Evolutionary conservation across 2,329 filamentous ascomycete species (phyloP).

Genomic region (Penicillium sp.): DNA sequence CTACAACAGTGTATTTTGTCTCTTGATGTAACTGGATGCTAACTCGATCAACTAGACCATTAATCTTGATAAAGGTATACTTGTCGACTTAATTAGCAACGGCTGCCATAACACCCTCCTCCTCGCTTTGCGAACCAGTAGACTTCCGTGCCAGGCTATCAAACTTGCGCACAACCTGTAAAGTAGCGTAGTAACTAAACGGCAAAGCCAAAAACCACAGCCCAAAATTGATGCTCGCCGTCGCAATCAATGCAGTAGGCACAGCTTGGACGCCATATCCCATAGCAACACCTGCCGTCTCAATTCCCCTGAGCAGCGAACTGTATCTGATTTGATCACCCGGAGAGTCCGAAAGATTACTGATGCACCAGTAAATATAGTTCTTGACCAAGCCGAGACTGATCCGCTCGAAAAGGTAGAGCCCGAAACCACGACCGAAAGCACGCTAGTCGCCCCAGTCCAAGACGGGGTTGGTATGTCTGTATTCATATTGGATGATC

Average conservation of each 20-base stretch:
- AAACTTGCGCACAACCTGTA: conserved; percentile 51
- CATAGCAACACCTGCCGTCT: background rate
- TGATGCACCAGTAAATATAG: conserved; percentile 57
- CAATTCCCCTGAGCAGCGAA: background rate
- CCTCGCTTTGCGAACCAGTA: background rate
- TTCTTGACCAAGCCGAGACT: conserved; percentile 52
- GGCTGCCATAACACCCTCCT: background rate
- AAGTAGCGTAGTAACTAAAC: conserved; percentile 54
- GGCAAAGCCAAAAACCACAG: conserved; percentile 53
- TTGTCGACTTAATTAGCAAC: background rate
- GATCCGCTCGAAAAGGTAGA: conserved; percentile 51
- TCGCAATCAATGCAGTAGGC: conserved; percentile 51
- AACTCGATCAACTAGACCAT: too few relatives aligned
- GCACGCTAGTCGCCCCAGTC: conserved; percentile 27
- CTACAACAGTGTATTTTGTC: background rate
- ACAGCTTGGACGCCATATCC: conserved; percentile 47
- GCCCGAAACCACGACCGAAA: conserved; percentile 53
- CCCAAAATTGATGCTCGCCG: conserved; percentile 52
- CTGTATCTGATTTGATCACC: conserved; percentile 55
- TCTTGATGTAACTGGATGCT: too few relatives aligned
- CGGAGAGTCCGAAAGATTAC: conserved; percentile 53
- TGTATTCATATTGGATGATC: background rate
- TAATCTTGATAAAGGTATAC: background rate
- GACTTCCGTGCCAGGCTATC: background rate
- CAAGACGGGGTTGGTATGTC: background rate